These are phyloP conservation scores for Solanum pennellii DNA, from an alignment of 257 asterid genomes.

Conservation along the genomic window DNA sequence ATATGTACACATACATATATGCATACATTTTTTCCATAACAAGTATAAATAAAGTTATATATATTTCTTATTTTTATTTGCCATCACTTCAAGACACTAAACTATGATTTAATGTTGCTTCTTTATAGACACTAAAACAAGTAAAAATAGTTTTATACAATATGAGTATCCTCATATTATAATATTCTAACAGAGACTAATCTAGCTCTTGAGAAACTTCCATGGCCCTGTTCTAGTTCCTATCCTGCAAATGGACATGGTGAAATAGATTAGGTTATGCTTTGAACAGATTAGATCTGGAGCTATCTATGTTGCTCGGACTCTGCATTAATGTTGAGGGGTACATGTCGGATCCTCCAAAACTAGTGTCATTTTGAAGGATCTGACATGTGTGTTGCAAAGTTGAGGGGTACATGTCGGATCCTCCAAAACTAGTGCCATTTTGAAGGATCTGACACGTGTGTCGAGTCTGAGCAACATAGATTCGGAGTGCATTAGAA, in stretches of 20 bases:
- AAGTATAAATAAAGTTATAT: not conserved
- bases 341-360: not conserved
- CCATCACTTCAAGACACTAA: not conserved
- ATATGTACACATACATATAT: not conserved
- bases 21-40: not conserved
- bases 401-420: not conserved
- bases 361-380: too few species aligned
- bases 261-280: not conserved
- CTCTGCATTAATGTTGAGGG: not conserved
- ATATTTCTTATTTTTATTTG: not conserved
- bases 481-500: not conserved
- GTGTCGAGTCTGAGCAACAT: not conserved
- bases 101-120: not conserved
- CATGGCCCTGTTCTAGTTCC: slow-evolving; percentile 82
- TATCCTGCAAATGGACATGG: slow-evolving; percentile 32
- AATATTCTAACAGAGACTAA: not conserved
- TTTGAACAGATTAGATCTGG: not conserved
- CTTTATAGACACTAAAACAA: not conserved
- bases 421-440: not conserved
- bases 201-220: slow-evolving; percentile 44
- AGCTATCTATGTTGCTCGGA: not conserved
- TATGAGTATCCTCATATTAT: not conserved
- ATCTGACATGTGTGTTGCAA: too few species aligned
- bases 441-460: not conserved
- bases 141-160: not conserved